These are phyloP conservation scores for Diaporthe sp. DNA, from an alignment of 2,329 filamentous ascomycete species.

Conservation along the genomic window DNA sequence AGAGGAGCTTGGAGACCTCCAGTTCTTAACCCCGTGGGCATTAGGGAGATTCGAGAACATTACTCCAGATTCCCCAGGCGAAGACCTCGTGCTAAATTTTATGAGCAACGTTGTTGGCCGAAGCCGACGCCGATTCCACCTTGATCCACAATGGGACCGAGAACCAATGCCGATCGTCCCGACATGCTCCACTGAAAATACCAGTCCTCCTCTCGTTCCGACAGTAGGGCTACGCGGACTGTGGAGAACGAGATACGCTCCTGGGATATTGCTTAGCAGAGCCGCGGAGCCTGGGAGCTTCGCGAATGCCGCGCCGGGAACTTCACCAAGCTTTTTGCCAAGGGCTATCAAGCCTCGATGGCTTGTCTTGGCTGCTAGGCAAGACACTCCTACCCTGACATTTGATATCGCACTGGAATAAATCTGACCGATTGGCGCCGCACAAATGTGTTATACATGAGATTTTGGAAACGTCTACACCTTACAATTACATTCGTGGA, in stretches of 20 bases:
- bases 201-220: not conserved
- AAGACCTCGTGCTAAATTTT: not conserved
- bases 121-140: constrained; percentile 19
- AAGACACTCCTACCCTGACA: not conserved
- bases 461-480: not conserved
- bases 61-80: constrained; percentile 7
- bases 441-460: not conserved
- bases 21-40: not conserved
- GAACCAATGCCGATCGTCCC: constrained; percentile 31
- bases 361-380: not conserved
- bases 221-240: constrained; percentile 4
- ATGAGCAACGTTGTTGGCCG: constrained; percentile 5
- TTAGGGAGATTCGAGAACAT: not conserved
- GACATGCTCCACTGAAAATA: not conserved
- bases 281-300: not conserved
- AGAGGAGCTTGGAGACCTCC: not conserved
- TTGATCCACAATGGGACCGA: constrained; percentile 33
- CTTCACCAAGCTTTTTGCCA: constrained; percentile 17
- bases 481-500: not conserved
- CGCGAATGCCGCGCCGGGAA: not conserved
- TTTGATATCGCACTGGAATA: not conserved
- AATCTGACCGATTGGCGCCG: no score
- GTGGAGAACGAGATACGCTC: not conserved
- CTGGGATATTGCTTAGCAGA: not conserved
- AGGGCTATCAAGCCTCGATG: constrained; percentile 3